phyloP scores from a whole-genome alignment of 768 basidiomycete species.

The Calocera viscosa region DNA sequence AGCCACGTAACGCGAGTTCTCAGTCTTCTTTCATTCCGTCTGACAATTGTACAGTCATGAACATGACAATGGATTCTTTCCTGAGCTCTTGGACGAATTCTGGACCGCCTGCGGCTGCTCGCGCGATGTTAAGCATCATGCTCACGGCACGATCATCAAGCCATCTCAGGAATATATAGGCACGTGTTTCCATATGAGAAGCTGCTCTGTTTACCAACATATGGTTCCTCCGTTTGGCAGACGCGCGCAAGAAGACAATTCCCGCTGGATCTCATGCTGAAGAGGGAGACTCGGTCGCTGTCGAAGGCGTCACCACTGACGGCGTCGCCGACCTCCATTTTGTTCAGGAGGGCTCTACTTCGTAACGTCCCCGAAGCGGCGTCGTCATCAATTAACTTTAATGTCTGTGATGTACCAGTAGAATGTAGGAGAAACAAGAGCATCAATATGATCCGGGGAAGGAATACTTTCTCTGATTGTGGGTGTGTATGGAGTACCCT shows the following conservation, averaged over 20 bases:
- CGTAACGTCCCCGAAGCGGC: too few relatives aligned
- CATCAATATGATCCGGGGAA: too few relatives aligned
- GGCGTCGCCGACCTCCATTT: too few relatives aligned
- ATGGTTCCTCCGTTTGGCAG: neutral
- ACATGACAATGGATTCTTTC: neutral
- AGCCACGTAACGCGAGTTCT: neutral
- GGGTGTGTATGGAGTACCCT: too few relatives aligned
- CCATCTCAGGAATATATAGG: neutral
- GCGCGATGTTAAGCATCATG: neutral
- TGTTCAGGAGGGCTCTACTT: too few relatives aligned
- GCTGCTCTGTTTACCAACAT: neutral
- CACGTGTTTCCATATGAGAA: neutral
- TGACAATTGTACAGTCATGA: neutral
- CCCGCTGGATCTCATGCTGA: too few relatives aligned
- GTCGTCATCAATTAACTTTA: too few relatives aligned
- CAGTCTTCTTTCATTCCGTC: neutral
- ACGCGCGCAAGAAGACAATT: neutral
- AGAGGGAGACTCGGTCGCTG: too few relatives aligned
- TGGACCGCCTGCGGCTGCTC: neutral
- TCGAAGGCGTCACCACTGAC: too few relatives aligned
- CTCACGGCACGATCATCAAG: neutral
- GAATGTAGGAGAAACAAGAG: too few relatives aligned
- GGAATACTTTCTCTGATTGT: too few relatives aligned
- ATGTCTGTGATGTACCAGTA: too few relatives aligned
- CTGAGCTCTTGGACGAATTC: neutral